Evolutionary conservation across 2,329 filamentous ascomycete species (phyloP), one percentile per base, ranked within the genome.

Genomic region (Neoascochyta sp.): DNA sequence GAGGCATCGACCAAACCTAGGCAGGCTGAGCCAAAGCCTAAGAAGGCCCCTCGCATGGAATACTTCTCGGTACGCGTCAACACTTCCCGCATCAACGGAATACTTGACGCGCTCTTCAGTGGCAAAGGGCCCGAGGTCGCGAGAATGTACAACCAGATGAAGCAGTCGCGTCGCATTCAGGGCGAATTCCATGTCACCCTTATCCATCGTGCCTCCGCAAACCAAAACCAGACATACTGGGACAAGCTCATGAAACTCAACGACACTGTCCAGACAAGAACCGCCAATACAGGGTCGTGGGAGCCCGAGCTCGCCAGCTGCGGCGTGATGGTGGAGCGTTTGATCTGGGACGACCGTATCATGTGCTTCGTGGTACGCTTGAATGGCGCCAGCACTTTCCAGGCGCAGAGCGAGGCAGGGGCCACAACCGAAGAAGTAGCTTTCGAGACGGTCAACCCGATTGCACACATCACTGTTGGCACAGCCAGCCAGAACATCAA

Each of bases 141-240:
- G n/a, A 71, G 68, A 13, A 81, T 95, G 54, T 98, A 85, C 68
- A 76, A 75, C 49, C 77, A 86, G 34, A 74, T 98, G 18, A 76
- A 83, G 60, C 74, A 83, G 46, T 75, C 73, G 3, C 75, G 81
- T 12, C 84, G 92, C 32, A 66, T 96, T 5, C 90, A 96, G 62
- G 57, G 74, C n/a, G 74, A 80, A 22, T 98, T 96, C 60, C 92
- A 98, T 59, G 86, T 98, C 35, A 98, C 92, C 0, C 75, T 98
- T 21, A 87, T 95, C 60, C 92, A 98, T 63, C 81, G 82, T 25
- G 79, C 81, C 8, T 70, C 68, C 3, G 68, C 77, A 7, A 69
- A 70, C 22, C 65, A 81, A 16, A 64, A 81, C 42, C 74, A 80
- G 0, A 75, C 81, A 7, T 69, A 90, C 31, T 98, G 92, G 92